Base-by-base conservation (phyloP, 441 rosid species). In the Corymbia citriodora region DNA sequence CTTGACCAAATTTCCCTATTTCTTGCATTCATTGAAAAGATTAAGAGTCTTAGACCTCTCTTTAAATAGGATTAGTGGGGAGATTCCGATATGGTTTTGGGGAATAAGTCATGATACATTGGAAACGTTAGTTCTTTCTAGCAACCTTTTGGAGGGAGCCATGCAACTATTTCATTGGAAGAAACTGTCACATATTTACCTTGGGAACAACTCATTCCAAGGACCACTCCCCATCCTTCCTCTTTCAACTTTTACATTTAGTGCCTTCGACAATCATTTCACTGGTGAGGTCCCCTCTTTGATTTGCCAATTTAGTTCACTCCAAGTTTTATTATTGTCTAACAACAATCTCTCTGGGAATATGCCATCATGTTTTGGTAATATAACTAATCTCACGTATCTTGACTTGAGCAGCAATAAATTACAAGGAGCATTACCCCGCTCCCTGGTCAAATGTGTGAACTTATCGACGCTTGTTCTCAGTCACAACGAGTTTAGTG, bases 181-280 rank as follows among this genome's bases (percentile, higher is more conserved):
- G 10, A 65, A 31, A 33, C 15, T 65, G 6, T 27, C 0, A 0
- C 1, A 1, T 3, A n/a, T 65, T 65, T 0, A 0, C 74, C 1
- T 65, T 4, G 3, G 15, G 6, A n/a, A 65, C 74, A 65, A 65
- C 33, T n/a, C 40, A n/a, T 65, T 65, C 19, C 10, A 1, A 14
- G 74, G 74, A n/a, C 74, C 40, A 15, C 74, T 65, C 11, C 74
- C 74, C 6, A 65, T 65, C 4, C 74, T 19, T 65, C 36, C 74
- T 15, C 18, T 36, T 65, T 65, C 74, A 0, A 65, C 21, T 65
- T 0, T 16, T n/a, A 3, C 0, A 10, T 65, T 65, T 65, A 0
- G 1, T 0, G 74, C 74, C 40, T 3, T 5, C 0, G 0, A 65
- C 19, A 65, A 65, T n/a, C 9, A 5, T 65, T 65, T 65, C 23